Evolutionary conservation across 768 basidiomycete species (phyloP), one percentile per base, ranked within the genome.

Genomic region (Mrakia frigida): DNA sequence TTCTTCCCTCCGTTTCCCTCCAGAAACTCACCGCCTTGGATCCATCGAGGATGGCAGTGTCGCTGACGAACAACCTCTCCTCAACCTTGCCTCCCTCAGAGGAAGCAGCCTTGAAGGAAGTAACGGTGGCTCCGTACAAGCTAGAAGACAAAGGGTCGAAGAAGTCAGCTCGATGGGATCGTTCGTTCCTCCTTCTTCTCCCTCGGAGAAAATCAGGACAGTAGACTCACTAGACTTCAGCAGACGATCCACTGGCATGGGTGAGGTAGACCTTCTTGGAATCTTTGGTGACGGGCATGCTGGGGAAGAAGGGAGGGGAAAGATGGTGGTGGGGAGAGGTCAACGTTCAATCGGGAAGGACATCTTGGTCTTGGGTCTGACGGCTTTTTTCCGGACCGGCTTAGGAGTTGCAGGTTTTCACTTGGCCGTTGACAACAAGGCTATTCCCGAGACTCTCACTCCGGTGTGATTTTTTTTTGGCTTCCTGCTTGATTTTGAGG

Each of bases 121-220:
- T 87, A 25, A 98, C 86, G 0, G 92, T 92, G 0, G 94, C 94
- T 9, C 94, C 94, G 80, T 91, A 96, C 41, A 90, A 84, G 86
- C 75, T 76, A 21, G 31, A 50, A 50, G 18, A 28, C 13, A 3
- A 14, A 6, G 41, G 18, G 25, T 4, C 21, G 25, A 68, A 68
- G 35, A 63, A 31, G 31, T 68, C 65, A 43, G 65, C 65, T 68
- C 37, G 37, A 6, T n/a, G 72, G 39, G 72, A 53, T 7, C 10
- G 33, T 39, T n/a, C 6, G 2, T 3, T 14, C 46, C 43, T 43
- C 3, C 46, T 6, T 14, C 46, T 50, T 21, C 46, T 50, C 46
- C 52, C 14, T 41, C 28, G 21, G 37, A 23, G 23, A 67, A 23
- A 33, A 35, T 21, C 46, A 31, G 28, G 13, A 7, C 53, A n/a